Percentiles rank a stretch among this genome's conserved stretches.
These are phyloP conservation scores for Mytilinidion resinicola DNA, from an alignment of 495 filamentous ascomycete species.

Conservation along the genomic window DNA sequence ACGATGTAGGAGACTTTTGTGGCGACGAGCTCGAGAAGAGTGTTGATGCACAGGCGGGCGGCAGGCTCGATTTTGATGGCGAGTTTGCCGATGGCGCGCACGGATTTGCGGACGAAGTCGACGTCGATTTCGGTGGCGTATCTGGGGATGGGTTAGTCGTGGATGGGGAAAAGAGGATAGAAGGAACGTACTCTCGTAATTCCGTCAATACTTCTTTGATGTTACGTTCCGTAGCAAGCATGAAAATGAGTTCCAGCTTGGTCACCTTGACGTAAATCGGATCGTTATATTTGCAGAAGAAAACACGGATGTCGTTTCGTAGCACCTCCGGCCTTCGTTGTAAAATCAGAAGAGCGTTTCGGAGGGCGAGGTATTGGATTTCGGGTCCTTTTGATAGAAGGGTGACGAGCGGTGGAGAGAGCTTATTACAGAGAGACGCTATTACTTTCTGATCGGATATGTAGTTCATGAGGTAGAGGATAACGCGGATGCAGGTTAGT, in stretches of 20 bases:
- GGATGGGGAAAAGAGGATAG: not conserved
- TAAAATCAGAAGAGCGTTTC: constrained; percentile 90
- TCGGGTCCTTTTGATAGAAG: constrained; percentile 93
- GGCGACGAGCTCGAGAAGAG: constrained; percentile 84
- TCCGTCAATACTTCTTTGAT: constrained; percentile 94
- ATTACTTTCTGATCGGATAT: constrained; percentile 91
- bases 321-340: constrained; percentile 91
- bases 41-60: constrained; percentile 82
- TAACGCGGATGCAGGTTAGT: constrained; percentile 88
- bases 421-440: constrained; percentile 77
- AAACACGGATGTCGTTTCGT: constrained; percentile 93
- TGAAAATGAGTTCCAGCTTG: constrained; percentile 97
- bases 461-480: constrained; percentile 99
- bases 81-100: constrained; percentile 94
- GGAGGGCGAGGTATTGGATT: constrained; percentile 90
- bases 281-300: constrained; percentile 99
- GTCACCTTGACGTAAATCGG: constrained; percentile 99
- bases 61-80: constrained; percentile 99
- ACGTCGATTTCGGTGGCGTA: constrained; percentile 98
- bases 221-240: constrained; percentile 94
- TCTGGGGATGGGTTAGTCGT: constrained; percentile 34
- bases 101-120: constrained; percentile 96
- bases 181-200: constrained; percentile 65
- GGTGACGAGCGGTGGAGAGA: constrained; percentile 93
- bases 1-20: constrained; percentile 99